Conservation (phyloP, 2,329 filamentous ascomycete species). For the Mariannaea sp. region DNA sequence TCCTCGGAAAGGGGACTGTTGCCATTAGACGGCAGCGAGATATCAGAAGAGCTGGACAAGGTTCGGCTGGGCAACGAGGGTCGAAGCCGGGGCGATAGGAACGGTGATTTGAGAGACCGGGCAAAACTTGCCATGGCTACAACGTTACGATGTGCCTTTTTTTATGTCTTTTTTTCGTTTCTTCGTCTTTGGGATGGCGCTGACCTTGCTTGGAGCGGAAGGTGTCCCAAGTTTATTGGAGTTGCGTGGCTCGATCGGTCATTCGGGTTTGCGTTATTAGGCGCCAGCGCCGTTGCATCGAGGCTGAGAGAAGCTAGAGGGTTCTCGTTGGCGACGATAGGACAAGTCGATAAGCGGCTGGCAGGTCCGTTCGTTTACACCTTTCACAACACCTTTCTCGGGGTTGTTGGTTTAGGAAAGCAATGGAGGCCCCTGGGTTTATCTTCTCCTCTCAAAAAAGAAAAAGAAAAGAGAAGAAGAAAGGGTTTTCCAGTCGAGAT, state of each 20-base stretch:
- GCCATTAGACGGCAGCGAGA: constrained; percentile 43
- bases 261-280: constrained; percentile 8
- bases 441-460: no score
- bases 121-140: constrained; percentile 53
- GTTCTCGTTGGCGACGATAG: background rate
- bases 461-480: no score
- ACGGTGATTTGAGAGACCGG: constrained; percentile 55
- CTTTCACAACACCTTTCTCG: no score
- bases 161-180: no score
- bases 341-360: background rate
- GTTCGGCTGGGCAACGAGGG: constrained; percentile 51
- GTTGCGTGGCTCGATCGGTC: constrained; percentile 4
- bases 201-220: constrained; percentile 2
- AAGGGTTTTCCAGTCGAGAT: background rate
- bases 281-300: constrained; percentile 8
- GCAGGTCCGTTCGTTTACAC: no score
- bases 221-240: no score
- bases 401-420: background rate
- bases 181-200: constrained; percentile 8
- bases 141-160: no score
- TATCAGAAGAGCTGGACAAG: constrained; percentile 54
- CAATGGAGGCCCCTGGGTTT: background rate
- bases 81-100: constrained; percentile 50
- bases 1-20: constrained; percentile 39
- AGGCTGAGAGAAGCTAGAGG: background rate